Evolutionary conservation across 805 yeast genomes (phyloP), one percentile per base, ranked within the genome.

Genomic region (Zygosaccharomyces pseudorouxii): DNA sequence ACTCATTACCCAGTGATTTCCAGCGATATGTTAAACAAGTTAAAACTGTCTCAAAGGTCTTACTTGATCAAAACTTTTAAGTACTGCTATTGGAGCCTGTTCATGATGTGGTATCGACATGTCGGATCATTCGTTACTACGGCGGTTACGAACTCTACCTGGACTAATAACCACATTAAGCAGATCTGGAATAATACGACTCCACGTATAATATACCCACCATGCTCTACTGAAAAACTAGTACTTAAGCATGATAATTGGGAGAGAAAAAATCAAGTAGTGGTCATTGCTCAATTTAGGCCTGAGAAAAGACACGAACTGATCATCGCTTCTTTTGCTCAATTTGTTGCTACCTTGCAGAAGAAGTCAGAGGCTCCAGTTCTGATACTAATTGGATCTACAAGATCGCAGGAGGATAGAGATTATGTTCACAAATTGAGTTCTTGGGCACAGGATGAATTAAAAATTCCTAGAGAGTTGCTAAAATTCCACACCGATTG

Each of bases 1-100:
- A 87, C 89, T n/a, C 99, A 93, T 69, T 93, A 86, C 70, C 99
- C 99, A 1, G 79, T 90, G 14, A 82, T 93, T 29, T 95, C 95
- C 38, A 68, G 72, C 23, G 98, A 92, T 56, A 93, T 93, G 99
- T 70, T 89, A 54, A 71, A 70, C 43, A 84, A 84, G 56, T 68
- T 86, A 53, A 69, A 69, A 45, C 47, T 46, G 16, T 48, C 47
- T 23, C 50, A 57, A 27, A 29, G 41, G 42, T 27, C 50, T 43
- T 45, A 48, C 53, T 56, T 40, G 10, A 47, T 48, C 33, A 68
- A 49, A 54, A 60, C 48, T 11, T 49, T 72, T 20, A 82, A 80
- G 61, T 78, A 73, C 52, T 37, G 70, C 2, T 93, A 93, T 66
- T 93, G 98, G 97, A 67, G 73, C 23, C 1, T 70, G 0, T 75